Percentiles rank a stretch among this genome's conserved stretches.
phyloP scores from a whole-genome alignment of 176 grass and related monocot genomes.

The Otatea glauca region DNA sequence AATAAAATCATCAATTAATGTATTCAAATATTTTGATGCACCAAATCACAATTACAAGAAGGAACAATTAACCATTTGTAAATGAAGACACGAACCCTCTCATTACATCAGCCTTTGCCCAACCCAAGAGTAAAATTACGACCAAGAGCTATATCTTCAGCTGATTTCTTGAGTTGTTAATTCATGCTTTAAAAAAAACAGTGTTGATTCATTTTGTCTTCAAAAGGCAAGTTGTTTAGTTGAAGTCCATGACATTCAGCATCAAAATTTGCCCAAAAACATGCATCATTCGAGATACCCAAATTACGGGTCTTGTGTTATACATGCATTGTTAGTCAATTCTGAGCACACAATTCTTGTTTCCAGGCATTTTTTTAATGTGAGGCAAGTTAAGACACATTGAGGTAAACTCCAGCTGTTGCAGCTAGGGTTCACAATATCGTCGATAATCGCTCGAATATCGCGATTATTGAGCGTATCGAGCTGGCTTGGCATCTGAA shows the following conservation, averaged over 20 bases:
- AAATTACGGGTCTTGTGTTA: background rate
- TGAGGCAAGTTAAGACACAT: background rate
- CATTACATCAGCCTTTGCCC: slow-evolving; percentile 2
- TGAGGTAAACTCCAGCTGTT: background rate
- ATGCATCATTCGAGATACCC: background rate
- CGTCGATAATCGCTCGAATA: too few relatives aligned
- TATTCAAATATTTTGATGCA: background rate
- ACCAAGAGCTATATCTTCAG: background rate
- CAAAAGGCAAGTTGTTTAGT: background rate
- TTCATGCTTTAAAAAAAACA: background rate
- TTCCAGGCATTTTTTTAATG: background rate
- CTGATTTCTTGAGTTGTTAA: background rate
- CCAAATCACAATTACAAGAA: background rate
- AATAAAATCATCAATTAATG: slow-evolving; percentile 10
- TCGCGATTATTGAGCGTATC: too few relatives aligned
- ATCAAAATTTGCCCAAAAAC: background rate
- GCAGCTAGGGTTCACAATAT: background rate
- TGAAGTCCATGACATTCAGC: background rate
- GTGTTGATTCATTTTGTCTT: background rate
- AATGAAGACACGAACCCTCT: background rate
- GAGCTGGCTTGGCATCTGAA: too few relatives aligned
- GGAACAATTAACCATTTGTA: background rate
- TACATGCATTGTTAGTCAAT: background rate
- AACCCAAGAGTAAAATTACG: background rate
- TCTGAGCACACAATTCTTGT: background rate